phyloP scores from a whole-genome alignment of 768 basidiomycete species.

The Rhizopogon vulgaris region DNA sequence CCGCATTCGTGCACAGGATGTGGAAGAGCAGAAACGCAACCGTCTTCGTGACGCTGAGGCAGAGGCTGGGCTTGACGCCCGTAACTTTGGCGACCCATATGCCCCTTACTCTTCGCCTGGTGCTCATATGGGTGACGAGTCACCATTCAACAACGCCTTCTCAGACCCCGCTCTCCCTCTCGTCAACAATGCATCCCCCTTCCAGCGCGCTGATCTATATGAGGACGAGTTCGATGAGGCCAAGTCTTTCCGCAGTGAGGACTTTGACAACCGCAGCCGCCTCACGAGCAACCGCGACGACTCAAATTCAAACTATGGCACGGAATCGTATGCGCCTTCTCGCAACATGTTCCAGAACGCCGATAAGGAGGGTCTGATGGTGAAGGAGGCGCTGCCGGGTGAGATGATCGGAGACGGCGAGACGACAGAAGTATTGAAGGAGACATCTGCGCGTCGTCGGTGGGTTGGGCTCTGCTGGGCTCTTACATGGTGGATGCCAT shows the following conservation, averaged over 20 bases:
- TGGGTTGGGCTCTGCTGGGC: conserved; percentile 90
- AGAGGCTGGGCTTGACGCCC: conserved; percentile 59
- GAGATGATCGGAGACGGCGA: conserved; percentile 86
- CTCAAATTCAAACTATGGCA: conserved; percentile 74
- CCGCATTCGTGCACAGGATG: conserved; percentile 72
- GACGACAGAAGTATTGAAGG: conserved; percentile 81
- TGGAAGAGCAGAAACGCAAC: conserved; percentile 81
- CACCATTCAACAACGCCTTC: conserved; percentile 33
- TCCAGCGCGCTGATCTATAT: conserved; percentile 71
- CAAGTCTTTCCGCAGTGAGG: conserved; percentile 68
- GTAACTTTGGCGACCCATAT: conserved; percentile 60
- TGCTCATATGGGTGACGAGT: conserved; percentile 31
- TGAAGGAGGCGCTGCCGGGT: conserved; percentile 80
- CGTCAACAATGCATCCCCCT: conserved; percentile 75
- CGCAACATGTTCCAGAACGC: conserved; percentile 92
- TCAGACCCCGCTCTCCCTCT: conserved; percentile 74
- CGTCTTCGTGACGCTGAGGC: conserved; percentile 70
- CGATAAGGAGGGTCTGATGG: conserved; percentile 63
- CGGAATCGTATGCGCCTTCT: conserved; percentile 90
- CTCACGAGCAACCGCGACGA: conserved; percentile 77
- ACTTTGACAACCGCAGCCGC: conserved; percentile 74
- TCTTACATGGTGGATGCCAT: conserved; percentile 90
- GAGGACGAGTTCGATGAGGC: conserved; percentile 77
- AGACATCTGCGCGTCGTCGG: conserved; percentile 68
- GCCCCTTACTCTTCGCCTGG: conserved; percentile 65